phyloP scores from a whole-genome alignment of 2,329 filamentous ascomycete genomes.

The Aureobasidium sp. region DNA sequence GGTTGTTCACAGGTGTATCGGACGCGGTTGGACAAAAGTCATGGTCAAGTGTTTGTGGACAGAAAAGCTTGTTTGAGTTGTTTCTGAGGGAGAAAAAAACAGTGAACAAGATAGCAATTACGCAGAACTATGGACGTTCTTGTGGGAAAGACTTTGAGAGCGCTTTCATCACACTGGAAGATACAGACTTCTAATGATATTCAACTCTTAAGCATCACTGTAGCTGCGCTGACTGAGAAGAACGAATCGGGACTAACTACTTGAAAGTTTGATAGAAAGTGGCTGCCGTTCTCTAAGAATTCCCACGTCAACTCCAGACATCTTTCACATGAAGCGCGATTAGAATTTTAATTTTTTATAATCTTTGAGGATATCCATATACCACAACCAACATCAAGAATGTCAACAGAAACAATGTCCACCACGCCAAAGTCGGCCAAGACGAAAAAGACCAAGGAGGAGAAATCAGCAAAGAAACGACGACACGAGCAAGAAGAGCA shows the following conservation, averaged over 20 bases:
- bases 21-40: not conserved
- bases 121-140: too few relatives aligned
- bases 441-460: constrained; percentile 36
- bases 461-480: constrained; percentile 26
- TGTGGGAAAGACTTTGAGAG: too few relatives aligned
- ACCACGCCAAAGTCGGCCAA: constrained; percentile 23
- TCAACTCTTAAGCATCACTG: too few relatives aligned
- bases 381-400: constrained; percentile 7
- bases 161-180: too few relatives aligned
- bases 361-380: not conserved
- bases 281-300: too few relatives aligned
- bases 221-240: too few relatives aligned
- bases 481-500: constrained; percentile 15
- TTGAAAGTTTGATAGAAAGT: too few relatives aligned
- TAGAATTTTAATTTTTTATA: not conserved
- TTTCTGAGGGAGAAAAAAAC: too few relatives aligned
- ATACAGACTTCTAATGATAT: too few relatives aligned
- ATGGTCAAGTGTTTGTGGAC: not conserved
- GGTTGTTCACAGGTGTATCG: not conserved
- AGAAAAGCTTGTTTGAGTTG: too few relatives aligned
- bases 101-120: too few relatives aligned
- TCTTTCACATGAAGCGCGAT: not conserved
- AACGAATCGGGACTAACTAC: too few relatives aligned
- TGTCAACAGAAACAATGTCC: constrained; percentile 22
- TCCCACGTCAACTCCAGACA: not conserved